A percentile compares a stretch with the other conserved stretches of the same genome.
phyloP scores from a whole-genome alignment of 805 yeast species.

The Wickerhamiella kazuoi region DNA sequence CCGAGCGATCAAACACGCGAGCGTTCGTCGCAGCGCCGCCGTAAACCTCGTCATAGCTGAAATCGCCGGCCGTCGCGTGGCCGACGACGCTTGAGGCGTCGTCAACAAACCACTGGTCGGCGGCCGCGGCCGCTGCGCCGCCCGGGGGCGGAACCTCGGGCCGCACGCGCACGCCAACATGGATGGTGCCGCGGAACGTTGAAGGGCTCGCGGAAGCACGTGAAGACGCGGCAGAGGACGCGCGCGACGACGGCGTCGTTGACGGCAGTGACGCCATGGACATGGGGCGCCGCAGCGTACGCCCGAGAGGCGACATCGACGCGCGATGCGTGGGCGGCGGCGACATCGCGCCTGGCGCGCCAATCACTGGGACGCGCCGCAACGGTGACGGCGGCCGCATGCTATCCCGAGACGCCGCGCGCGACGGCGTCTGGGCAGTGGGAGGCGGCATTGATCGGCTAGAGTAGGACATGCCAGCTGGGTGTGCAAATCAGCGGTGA shows the following conservation, averaged over 20 bases:
- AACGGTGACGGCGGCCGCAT: background rate
- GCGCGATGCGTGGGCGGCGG: background rate
- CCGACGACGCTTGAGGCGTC: background rate
- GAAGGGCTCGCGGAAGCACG: background rate
- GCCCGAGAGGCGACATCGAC: background rate
- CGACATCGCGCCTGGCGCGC: background rate
- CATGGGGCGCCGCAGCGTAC: slow-evolving; percentile 10
- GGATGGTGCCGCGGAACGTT: slow-evolving; percentile 48
- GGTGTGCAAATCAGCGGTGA: no score
- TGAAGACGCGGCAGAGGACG: slow-evolving; percentile 1
- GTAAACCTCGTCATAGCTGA: slow-evolving; percentile 66
- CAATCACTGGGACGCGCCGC: background rate
- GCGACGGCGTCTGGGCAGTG: no score
- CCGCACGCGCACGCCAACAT: slow-evolving; percentile 61
- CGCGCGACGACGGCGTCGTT: background rate
- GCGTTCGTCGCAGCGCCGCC: slow-evolving; percentile 35
- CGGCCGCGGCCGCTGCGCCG: background rate
- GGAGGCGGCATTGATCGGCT: no score
- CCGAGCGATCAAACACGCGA: slow-evolving; percentile 43
- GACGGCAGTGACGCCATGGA: slow-evolving; percentile 11
- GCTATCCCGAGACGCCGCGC: no score
- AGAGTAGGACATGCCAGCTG: no score
- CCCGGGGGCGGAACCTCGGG: slow-evolving; percentile 25
- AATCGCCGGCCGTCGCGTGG: slow-evolving; percentile 34
- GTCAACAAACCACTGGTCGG: slow-evolving; percentile 5